phyloP scores from a whole-genome alignment of 2,329 filamentous ascomycete species.

The Dactylellina haptotyla region DNA sequence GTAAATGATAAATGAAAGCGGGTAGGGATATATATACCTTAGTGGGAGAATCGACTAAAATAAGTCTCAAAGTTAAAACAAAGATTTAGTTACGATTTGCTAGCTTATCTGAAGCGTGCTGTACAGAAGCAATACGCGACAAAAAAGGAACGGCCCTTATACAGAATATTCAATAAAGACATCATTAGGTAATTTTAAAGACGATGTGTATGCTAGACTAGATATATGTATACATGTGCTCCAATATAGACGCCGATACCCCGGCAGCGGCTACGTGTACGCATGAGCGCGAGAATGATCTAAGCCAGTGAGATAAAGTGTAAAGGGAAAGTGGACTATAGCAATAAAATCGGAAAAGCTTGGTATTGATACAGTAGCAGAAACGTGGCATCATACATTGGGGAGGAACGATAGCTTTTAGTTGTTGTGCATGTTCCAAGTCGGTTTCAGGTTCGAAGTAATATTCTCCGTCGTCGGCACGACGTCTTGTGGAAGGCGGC shows the following conservation, averaged over 20 bases:
- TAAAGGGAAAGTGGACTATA: conserved; percentile 58
- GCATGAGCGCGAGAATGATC: conserved; percentile 32
- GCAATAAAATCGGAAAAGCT: conserved; percentile 54
- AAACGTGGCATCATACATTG: conserved; percentile 42
- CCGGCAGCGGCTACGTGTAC: conserved; percentile 29
- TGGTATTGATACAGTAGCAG: not conserved
- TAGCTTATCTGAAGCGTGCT: too few relatives aligned
- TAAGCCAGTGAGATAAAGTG: conserved; percentile 50
- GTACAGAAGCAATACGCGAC: too few relatives aligned
- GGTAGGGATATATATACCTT: too few relatives aligned
- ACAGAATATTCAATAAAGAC: not conserved
- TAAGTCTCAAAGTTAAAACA: too few relatives aligned
- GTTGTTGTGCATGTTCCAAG: conserved; percentile 66
- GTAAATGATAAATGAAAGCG: too few relatives aligned
- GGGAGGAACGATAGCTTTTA: conserved; percentile 15
- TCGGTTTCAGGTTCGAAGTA: conserved; percentile 69
- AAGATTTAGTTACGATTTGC: too few relatives aligned
- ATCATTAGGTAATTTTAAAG: not conserved
- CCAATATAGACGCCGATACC: conserved; percentile 33
- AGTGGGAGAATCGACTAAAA: too few relatives aligned
- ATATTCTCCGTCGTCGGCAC: conserved; percentile 81
- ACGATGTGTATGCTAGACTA: conserved; percentile 6
- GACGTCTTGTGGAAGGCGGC: conserved; percentile 80
- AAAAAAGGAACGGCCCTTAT: too few relatives aligned
- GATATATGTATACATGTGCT: conserved; percentile 17